Conservation (phyloP, 2,329 filamentous ascomycete species). For the Colletotrichum higginsianum region DNA sequence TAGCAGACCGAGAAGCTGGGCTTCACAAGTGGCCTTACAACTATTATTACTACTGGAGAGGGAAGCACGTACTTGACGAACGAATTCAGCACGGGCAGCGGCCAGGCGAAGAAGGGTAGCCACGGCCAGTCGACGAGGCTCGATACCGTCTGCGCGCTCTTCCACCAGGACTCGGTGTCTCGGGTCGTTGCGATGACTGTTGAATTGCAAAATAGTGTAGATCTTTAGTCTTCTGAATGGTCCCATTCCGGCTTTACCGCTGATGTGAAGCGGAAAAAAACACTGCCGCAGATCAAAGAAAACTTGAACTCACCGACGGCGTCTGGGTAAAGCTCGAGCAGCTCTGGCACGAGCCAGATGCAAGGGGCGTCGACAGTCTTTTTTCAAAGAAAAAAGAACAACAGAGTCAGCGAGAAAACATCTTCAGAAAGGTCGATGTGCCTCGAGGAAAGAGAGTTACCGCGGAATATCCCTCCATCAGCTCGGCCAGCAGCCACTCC, state of each 20-base stretch:
- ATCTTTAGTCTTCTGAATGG: not conserved
- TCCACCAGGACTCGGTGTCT: slow-evolving; percentile 43
- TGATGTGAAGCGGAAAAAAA: not conserved
- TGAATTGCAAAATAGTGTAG: not conserved
- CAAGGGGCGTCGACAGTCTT: slow-evolving; percentile 7
- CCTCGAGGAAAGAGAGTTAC: not conserved
- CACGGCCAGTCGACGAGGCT: slow-evolving; percentile 33
- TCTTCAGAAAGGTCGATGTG: not conserved
- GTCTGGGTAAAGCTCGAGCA: slow-evolving; percentile 44
- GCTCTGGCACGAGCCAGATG: slow-evolving; percentile 28
- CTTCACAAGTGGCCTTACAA: too few relatives aligned
- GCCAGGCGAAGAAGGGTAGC: slow-evolving; percentile 43
- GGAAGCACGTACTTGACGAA: not conserved
- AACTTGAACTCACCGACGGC: slow-evolving; percentile 31
- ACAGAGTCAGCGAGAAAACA: not conserved
- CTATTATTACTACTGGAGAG: not conserved
- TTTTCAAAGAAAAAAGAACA: not conserved
- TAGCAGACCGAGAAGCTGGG: not conserved
- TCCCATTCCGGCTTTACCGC: not conserved
- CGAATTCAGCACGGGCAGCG: slow-evolving; percentile 34
- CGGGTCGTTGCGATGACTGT: slow-evolving; percentile 44
- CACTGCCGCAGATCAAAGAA: not conserved
- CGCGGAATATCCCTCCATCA: slow-evolving; percentile 19
- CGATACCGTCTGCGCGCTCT: slow-evolving; percentile 41
- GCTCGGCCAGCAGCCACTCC: slow-evolving; percentile 1